Conservation (phyloP, 1,284 basidiomycete species). For the Anthracocystis walkeri region DNA sequence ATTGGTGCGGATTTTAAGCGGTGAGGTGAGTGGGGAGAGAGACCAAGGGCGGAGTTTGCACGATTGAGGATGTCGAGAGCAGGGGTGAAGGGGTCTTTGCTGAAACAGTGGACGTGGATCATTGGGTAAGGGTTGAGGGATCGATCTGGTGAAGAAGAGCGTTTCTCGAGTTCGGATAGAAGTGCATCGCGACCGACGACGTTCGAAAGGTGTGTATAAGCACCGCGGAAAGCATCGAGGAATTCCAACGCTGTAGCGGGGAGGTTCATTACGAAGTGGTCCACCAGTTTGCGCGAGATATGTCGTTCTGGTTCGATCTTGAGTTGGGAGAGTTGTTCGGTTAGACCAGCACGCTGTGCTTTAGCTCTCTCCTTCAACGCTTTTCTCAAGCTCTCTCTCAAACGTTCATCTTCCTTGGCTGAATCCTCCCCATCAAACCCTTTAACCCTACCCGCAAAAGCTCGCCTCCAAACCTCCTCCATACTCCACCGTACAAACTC, state of each 20-base stretch:
- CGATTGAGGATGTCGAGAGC: conserved; percentile 58
- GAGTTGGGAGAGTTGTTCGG: neutral
- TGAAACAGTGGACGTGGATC: conserved; percentile 97
- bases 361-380: conserved; percentile 30
- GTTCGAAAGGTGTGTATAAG: conserved; percentile 72
- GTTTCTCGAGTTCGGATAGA: conserved; percentile 20
- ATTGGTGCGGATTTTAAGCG: conserved; percentile 19
- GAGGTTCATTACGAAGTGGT: conserved; percentile 97
- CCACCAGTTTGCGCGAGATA: conserved; percentile 55
- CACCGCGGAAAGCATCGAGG: conserved; percentile 85
- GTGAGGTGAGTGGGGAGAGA: conserved; percentile 14
- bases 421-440: conserved; percentile 32
- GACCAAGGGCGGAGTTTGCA: conserved; percentile 51
- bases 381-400: conserved; percentile 24
- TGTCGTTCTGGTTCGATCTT: conserved; percentile 3
- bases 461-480: conserved; percentile 43
- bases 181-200: conserved; percentile 70
- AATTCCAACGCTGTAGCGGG: conserved; percentile 92
- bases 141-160: conserved; percentile 14
- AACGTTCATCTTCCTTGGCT: conserved; percentile 13
- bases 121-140: conserved; percentile 75
- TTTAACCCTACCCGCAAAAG: conserved; percentile 34
- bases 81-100: conserved; percentile 75
- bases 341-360: neutral
- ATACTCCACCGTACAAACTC: conserved; percentile 53